These are phyloP conservation scores for Eragrostis curvula DNA, from an alignment of 176 grass and related monocot genomes.

Conservation along the genomic window DNA sequence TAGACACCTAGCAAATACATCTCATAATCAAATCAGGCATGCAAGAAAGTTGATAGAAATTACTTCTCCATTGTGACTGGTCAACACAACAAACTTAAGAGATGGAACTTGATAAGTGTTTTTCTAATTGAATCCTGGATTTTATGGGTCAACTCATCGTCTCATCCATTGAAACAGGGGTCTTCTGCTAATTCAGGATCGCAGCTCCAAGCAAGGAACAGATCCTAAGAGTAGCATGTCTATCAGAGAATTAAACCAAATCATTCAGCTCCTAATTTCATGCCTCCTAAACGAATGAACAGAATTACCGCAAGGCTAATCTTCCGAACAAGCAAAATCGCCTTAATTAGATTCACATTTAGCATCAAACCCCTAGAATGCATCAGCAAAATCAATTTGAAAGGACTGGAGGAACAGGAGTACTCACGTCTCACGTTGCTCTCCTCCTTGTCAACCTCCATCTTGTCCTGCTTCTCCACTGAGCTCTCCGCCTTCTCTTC, in stretches of 20 bases:
- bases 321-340: neutral
- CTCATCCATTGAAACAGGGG: neutral
- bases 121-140: neutral
- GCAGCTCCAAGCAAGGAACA: neutral
- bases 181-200: neutral
- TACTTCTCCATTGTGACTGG: neutral
- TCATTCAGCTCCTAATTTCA: neutral
- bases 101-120: neutral
- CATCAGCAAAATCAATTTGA: constrained; percentile 5
- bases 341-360: neutral
- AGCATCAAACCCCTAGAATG: neutral
- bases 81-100: neutral
- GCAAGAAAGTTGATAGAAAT: neutral
- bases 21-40: neutral
- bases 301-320: neutral
- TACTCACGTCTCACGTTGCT: constrained; percentile 58
- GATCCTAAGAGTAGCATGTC: neutral
- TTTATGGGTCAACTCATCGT: neutral
- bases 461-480: constrained; percentile 27
- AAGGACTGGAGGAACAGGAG: neutral
- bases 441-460: constrained; percentile 49
- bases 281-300: neutral
- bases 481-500: constrained; percentile 12
- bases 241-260: neutral
- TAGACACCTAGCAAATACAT: neutral